A percentile compares a stretch with the other conserved stretches of the same genome.
Conservation (phyloP, 208 protist genomes). For the Wallacemonas sp. region DNA sequence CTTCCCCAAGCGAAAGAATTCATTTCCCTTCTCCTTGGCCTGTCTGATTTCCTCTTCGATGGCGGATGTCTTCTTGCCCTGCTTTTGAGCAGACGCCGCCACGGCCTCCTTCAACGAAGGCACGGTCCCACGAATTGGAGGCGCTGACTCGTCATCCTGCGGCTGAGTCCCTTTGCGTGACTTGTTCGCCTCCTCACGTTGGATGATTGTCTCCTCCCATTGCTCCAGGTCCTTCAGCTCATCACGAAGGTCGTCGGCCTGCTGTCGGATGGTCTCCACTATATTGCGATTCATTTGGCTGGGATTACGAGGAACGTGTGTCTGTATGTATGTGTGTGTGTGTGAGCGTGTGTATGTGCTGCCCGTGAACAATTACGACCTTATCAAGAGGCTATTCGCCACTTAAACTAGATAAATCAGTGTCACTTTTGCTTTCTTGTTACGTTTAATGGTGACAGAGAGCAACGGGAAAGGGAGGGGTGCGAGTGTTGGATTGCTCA, state of each 20-base stretch:
- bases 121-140: constrained; percentile 85
- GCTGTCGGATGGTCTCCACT: constrained; percentile 70
- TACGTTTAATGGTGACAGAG: not conserved
- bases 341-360: not conserved
- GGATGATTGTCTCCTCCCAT: constrained; percentile 72
- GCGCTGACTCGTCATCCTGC: constrained; percentile 19
- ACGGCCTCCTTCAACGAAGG: constrained; percentile 84
- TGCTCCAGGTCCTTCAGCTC: constrained; percentile 81
- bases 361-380: too few relatives aligned
- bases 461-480: not conserved
- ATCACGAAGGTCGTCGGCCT: constrained; percentile 85
- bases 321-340: not conserved
- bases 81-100: constrained; percentile 26
- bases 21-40: constrained; percentile 84
- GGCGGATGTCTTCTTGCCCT: constrained; percentile 17
- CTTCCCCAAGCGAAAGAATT: constrained; percentile 74
- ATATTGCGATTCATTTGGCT: constrained; percentile 37
- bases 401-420: not conserved
- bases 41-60: constrained; percentile 57
- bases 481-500: not conserved
- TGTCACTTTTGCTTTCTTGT: not conserved
- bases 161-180: constrained; percentile 23
- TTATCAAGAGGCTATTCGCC: too few relatives aligned
- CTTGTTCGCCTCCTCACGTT: constrained; percentile 39
- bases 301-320: too few relatives aligned